Evolutionary conservation across 305 asterid species (phyloP), one percentile per base, ranked within the genome.

Genomic region (Euphrasia arctica): DNA sequence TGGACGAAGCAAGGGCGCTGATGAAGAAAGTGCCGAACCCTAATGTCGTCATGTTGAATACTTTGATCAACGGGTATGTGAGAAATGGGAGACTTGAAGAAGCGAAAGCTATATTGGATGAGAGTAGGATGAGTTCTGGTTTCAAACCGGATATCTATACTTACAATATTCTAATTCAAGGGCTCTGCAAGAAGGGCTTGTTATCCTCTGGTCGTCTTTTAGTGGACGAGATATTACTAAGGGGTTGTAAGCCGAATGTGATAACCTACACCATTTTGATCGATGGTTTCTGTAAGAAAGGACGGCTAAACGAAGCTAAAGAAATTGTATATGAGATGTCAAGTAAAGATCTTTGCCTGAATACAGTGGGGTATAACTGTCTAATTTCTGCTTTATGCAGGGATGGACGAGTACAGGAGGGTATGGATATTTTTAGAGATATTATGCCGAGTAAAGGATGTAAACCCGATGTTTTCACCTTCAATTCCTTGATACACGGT

Each of bases 301-400:
- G 90, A 14, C 77, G 79, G 58, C 58, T 84, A 49, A 52, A 70
- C 67, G 95, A 88, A 77, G 98, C 91, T 58, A 69, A 64, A 69
- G 80, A 74, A 65, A 58, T 86, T 45, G 67, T 80, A 31, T n/a
- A 68, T 27, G 88, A 85, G 75, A 91, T 88, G 96, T 78, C 84
- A 5, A 61, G 68, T 15, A 81, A 81, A 62, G 88, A 85, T 62
- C 77, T 84, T 63, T 49, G 59, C 64, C 77, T 88, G 25, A 88
- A 88, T 70, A 83, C 84, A 11, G 90, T 86, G 22, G 98, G 96
- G 22, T 91, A 81, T 69, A 91, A 91, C 64, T 86, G 86, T 78
- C 70, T 88, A 41, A 80, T 88, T 66, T 86, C 91, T 41, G 90
- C 95, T 72, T 61, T 91, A 51, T 86, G 87, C 78, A 86, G 82